Percentiles rank a stretch among this genome's conserved stretches.
These are phyloP conservation scores for Penicillium arizonense DNA, from an alignment of 495 filamentous ascomycete species.

Conservation along the genomic window DNA sequence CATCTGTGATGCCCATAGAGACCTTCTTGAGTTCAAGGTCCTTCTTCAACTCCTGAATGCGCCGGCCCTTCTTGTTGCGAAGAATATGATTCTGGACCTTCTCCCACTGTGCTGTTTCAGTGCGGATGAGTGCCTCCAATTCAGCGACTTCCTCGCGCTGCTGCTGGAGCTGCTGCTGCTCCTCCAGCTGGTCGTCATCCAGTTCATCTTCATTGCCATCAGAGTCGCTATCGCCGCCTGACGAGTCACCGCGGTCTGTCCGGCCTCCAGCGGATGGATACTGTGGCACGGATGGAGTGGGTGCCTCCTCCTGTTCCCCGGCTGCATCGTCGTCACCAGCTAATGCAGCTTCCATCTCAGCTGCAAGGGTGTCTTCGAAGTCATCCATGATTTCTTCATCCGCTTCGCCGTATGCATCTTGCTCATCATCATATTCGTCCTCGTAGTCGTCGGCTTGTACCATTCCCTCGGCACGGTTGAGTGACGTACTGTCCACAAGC, in stretches of 20 bases:
- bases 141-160: slow-evolving; percentile 51
- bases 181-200: slow-evolving; percentile 52
- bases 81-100: slow-evolving; percentile 44
- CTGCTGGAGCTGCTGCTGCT: slow-evolving; percentile 46
- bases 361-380: slow-evolving; percentile 56
- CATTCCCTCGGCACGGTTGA: slow-evolving; percentile 50
- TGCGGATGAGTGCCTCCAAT: slow-evolving; percentile 44
- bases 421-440: slow-evolving; percentile 52
- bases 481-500: slow-evolving; percentile 59
- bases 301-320: slow-evolving; percentile 23
- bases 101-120: slow-evolving; percentile 43
- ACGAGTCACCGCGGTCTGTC: slow-evolving; percentile 28
- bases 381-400: slow-evolving; percentile 53
- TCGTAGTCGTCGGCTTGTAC: slow-evolving; percentile 43
- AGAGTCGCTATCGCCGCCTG: slow-evolving; percentile 52
- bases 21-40: slow-evolving; percentile 50
- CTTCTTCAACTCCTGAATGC: slow-evolving; percentile 46
- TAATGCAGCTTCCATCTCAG: slow-evolving; percentile 54
- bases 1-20: slow-evolving; percentile 43
- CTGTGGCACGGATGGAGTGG: slow-evolving; percentile 34
- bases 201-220: slow-evolving; percentile 60
- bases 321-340: slow-evolving; percentile 44
- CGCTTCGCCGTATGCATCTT: slow-evolving; percentile 55
- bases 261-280: slow-evolving; percentile 34
- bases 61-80: slow-evolving; percentile 49